A percentile compares a stretch with the other conserved stretches of the same genome.
These are phyloP conservation scores for Zoysia matrella DNA, from an alignment of 202 grass and related monocot species.

Conservation along the genomic window DNA sequence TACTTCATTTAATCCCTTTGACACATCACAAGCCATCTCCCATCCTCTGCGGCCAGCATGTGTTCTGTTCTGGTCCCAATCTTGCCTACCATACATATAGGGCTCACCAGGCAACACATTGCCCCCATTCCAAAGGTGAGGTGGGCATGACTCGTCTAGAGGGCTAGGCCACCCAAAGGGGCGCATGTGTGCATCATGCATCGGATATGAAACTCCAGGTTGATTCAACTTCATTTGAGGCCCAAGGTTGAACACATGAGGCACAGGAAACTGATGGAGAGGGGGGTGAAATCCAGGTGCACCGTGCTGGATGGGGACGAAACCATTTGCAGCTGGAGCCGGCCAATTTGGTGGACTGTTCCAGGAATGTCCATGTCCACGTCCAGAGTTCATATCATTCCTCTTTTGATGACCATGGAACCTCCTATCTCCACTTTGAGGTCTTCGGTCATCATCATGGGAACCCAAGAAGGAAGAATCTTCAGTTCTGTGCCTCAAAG, in stretches of 20 bases:
- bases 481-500: conserved; percentile 62
- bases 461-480: conserved; percentile 55
- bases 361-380: conserved; percentile 64
- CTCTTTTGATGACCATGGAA: conserved; percentile 72
- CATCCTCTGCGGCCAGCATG: conserved; percentile 63
- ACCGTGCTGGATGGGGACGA: conserved; percentile 80
- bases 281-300: conserved; percentile 84
- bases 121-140: conserved; percentile 77
- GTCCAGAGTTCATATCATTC: conserved; percentile 67
- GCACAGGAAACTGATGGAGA: conserved; percentile 66
- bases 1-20: conserved; percentile 62
- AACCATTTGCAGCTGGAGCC: conserved; percentile 81
- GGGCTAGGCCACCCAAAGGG: conserved; percentile 93
- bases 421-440: conserved; percentile 65
- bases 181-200: conserved; percentile 81
- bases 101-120: conserved; percentile 65
- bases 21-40: conserved; percentile 59
- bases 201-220: conserved; percentile 79
- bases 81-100: conserved; percentile 67
- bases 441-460: conserved; percentile 77
- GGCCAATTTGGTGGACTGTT: conserved; percentile 77
- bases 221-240: conserved; percentile 82
- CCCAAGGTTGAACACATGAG: conserved; percentile 84
- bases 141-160: conserved; percentile 73
- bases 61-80: conserved; percentile 79